Evolutionary conservation across 192 early-diverging fungal species (phyloP).

Genomic region (Globomyces pollinis-pini): DNA sequence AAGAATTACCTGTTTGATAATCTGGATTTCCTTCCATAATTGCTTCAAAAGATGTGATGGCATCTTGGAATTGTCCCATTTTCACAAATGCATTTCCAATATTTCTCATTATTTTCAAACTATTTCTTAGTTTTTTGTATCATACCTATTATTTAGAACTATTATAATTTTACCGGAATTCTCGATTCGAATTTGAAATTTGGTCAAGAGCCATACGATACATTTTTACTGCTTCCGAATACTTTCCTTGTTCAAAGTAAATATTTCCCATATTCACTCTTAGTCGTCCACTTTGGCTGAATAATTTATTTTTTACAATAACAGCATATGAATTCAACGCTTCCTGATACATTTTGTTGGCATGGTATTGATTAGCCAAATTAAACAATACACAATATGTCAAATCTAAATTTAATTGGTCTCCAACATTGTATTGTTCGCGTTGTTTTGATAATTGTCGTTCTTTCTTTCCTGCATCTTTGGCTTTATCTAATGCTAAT

Average conservation of each 20-base stretch:
- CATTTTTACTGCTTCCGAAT: slow-evolving; percentile 55
- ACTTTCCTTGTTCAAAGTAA: slow-evolving; percentile 53
- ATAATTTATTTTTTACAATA: slow-evolving; percentile 58
- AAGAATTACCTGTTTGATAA: slow-evolving; percentile 39
- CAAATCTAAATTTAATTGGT: slow-evolving; percentile 51
- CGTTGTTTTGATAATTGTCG: slow-evolving; percentile 43
- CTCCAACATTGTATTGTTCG: slow-evolving; percentile 41
- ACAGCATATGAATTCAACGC: slow-evolving; percentile 49
- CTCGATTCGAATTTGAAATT: slow-evolving; percentile 45
- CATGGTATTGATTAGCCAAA: slow-evolving; percentile 50
- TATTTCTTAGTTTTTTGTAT: slow-evolving; percentile 13
- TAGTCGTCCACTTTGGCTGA: slow-evolving; percentile 49
- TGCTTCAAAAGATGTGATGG: slow-evolving; percentile 52
- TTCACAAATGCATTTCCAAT: slow-evolving; percentile 51
- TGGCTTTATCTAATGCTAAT: slow-evolving; percentile 49
- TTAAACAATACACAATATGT: slow-evolving; percentile 58
- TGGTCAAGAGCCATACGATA: slow-evolving; percentile 60
- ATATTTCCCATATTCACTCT: slow-evolving; percentile 61
- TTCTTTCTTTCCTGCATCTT: slow-evolving; percentile 52
- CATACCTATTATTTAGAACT: not conserved
- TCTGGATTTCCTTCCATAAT: slow-evolving; percentile 53
- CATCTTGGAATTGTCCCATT: slow-evolving; percentile 52
- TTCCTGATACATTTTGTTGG: slow-evolving; percentile 53
- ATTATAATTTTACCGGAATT: slow-evolving; percentile 43
- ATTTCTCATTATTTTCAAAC: slow-evolving; percentile 53